A percentile compares a stretch with the other conserved stretches of the same genome.
These are phyloP conservation scores for Aquilaria sinensis DNA, from an alignment of 345 rosid genomes.

Conservation along the genomic window DNA sequence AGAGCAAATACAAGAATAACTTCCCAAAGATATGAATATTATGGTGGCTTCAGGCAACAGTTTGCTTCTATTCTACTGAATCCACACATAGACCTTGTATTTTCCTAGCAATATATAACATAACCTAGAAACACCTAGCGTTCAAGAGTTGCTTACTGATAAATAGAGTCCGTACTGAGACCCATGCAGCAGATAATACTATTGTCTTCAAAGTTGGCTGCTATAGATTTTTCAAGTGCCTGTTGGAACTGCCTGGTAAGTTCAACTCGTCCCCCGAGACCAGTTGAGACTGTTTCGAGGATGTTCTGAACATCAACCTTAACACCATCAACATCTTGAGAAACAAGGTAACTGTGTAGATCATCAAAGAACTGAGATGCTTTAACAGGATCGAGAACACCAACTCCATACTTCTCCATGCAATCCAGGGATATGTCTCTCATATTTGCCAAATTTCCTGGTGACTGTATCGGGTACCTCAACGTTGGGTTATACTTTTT, in stretches of 20 bases:
- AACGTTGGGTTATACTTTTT: conserved; percentile 33
- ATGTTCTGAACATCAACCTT: conserved; percentile 62
- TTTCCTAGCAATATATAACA: neutral
- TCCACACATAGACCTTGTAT: too few relatives aligned
- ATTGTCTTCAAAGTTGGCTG: conserved; percentile 40
- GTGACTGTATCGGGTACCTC: conserved; percentile 34
- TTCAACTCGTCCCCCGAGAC: conserved; percentile 38
- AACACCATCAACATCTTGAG: conserved; percentile 47
- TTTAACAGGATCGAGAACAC: conserved; percentile 35
- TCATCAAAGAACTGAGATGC: conserved; percentile 44
- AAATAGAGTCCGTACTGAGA: conserved; percentile 48
- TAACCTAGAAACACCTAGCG: neutral
- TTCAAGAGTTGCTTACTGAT: conserved; percentile 24
- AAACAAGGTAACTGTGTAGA: conserved; percentile 44
- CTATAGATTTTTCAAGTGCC: conserved; percentile 45
- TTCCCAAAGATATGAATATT: too few relatives aligned
- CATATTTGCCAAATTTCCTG: conserved; percentile 37
- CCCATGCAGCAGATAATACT: conserved; percentile 60
- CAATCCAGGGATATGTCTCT: conserved; percentile 41
- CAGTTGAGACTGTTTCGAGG: conserved; percentile 36
- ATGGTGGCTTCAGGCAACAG: too few relatives aligned
- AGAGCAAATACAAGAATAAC: too few relatives aligned
- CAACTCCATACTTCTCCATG: conserved; percentile 50
- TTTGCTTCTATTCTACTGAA: too few relatives aligned
- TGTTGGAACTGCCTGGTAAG: conserved; percentile 42